Base-by-base conservation (phyloP, 257 asterid genomes). In the Fraxinus americana region DNA sequence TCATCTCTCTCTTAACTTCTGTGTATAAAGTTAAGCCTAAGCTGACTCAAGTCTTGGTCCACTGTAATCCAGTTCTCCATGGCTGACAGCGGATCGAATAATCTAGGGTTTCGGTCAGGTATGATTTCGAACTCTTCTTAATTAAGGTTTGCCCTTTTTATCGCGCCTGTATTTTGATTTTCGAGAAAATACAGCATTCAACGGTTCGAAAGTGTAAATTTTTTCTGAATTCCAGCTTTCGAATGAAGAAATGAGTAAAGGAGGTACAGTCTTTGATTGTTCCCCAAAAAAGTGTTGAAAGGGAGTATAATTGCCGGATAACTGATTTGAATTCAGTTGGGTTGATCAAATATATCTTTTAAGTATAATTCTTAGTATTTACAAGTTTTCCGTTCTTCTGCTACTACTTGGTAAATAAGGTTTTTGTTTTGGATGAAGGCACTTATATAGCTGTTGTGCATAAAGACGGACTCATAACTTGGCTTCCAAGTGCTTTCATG, bases 41-140 rank as follows among this genome's bases (percentile, higher is more conserved):
- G 79, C 77, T 63, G 82, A 79, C 38, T 77, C 36, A 35, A 72
- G 52, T n/a, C 65, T 36, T 69, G 72, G 76, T 66, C 70, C 59
- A 41, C 83, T 45, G 79, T 77, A 82, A 82, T 85, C 74, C 83
- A 67, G 75, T 69, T 75, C 63, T 82, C 78, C 81, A 90, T 90
- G 96, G 87, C 85, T 72, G 93, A 85, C 74, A 85, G 81, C 81
- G 90, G 96, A 86, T 86, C 92, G 73, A 77, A 43, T 79, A 78
- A 84, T 87, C 79, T 81, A 72, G 93, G 91, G 81, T 84, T 83
- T 72, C 91, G 90, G 75, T 75, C 79, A 84, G 96, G 96, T 89
- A 87, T 17, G 68, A 11, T 77, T 39, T 67, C 79, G 45, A 34
- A 54, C 23, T 38, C 17, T 5, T 36, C 38, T 36, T 66, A 41